Base-by-base conservation (phyloP, 495 filamentous ascomycete genomes). In the Xylaria bambusicola region DNA sequence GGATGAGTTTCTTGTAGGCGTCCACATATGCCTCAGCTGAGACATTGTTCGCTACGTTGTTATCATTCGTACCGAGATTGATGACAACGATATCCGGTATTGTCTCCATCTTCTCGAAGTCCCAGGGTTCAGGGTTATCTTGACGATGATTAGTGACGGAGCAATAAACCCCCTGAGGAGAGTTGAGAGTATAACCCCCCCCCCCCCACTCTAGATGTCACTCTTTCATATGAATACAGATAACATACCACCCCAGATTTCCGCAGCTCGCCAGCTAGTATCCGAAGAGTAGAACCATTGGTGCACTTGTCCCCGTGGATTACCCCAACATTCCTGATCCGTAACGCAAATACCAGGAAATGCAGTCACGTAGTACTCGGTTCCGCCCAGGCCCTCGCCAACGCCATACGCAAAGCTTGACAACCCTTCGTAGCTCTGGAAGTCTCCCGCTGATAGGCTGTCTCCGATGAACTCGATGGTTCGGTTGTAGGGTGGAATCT, bases 381-480 rank as follows among this genome's bases (percentile, higher is more conserved):
- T 83, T 38, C 87, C 82, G 0, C 86, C 86, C 3, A 89, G 68
- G 0, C 86, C 86, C 9, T 80, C 80, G 0, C 77, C 83, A 24
- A 87, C 70, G 20, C 78, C 80, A 56, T 78, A 88, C n/a, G 77
- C 79, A 71, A 81, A 87, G 13, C 82, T 80, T 0, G 84, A 84
- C 6, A 89, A 58, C 0, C 81, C 82, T 66, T 90, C 86, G 50
- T 86, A 85, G 17, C 82, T 83, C n/a, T 77, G 82, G 59, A 83
- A 89, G 72, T 84, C 79, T 4, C 86, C 86, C 3, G 83, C 64
- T 1, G 77, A 76, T 3, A 85, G 73, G 24, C 71, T 77, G 55
- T 87, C 87, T 1, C 87, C 87, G 55, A 90, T 87, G 42, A 89
- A 76, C 61, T 90, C 86, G 40, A 90, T 82, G 0, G 78, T 82